These are phyloP conservation scores for Brasilioporus rufonigricans DNA, from an alignment of 768 basidiomycete species.

Conservation along the genomic window DNA sequence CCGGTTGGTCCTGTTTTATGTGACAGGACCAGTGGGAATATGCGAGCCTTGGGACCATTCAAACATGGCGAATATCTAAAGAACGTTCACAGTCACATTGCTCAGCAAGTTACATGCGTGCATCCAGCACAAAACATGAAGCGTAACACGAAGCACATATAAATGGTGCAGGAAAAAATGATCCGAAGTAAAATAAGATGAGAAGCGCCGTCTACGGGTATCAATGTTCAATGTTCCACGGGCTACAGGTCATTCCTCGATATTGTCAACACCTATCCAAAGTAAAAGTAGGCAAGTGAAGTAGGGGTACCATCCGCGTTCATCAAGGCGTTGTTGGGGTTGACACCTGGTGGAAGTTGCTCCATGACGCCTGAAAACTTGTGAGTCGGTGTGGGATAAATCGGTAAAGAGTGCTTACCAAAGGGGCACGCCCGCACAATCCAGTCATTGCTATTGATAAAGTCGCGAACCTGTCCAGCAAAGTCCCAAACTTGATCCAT, in stretches of 20 bases:
- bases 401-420: conserved; percentile 42
- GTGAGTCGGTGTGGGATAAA: conserved; percentile 6
- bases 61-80: no score
- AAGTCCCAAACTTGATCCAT: conserved; percentile 41
- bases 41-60: no score
- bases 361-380: conserved; percentile 37
- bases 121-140: conserved; percentile 22
- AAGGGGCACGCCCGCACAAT: conserved; percentile 50
- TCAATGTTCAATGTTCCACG: conserved; percentile 10
- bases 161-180: neutral
- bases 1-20: neutral
- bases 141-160: conserved; percentile 6
- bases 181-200: neutral
- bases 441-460: conserved; percentile 39
- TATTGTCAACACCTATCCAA: conserved; percentile 21
- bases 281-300: conserved; percentile 43
- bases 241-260: neutral
- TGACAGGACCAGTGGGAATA: no score
- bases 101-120: conserved; percentile 25
- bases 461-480: conserved; percentile 38
- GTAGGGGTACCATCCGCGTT: conserved; percentile 42
- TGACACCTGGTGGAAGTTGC: conserved; percentile 48
- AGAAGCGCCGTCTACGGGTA: conserved; percentile 19
- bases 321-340: conserved; percentile 47
- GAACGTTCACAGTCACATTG: conserved; percentile 8